Conservation (phyloP, 225 moss, liverwort and hornwort species). For the Straminergon stramineum region DNA sequence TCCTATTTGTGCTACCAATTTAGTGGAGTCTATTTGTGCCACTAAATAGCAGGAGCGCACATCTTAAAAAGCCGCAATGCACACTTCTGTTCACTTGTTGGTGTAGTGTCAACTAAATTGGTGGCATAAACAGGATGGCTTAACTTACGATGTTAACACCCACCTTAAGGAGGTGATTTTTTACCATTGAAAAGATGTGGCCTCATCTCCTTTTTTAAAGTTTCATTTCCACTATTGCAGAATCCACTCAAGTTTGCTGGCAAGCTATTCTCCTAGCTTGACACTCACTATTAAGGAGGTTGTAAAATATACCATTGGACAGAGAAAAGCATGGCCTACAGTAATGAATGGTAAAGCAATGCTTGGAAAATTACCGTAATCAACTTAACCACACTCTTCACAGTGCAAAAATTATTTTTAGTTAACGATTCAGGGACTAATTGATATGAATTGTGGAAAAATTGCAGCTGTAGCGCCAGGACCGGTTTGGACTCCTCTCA, state of each 20-base stretch:
- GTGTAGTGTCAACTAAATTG: neutral
- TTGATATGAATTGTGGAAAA: neutral
- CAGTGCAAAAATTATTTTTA: too few species aligned
- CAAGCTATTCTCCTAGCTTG: neutral
- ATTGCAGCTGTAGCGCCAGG: slow-evolving; percentile 76
- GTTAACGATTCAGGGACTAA: neutral
- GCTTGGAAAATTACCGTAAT: neutral
- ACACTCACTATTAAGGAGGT: too few species aligned
- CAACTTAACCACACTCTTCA: neutral
- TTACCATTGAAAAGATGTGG: neutral
- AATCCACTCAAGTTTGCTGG: neutral
- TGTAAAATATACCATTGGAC: too few species aligned
- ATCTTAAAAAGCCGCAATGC: neutral
- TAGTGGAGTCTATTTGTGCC: neutral
- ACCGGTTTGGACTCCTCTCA: slow-evolving; percentile 83
- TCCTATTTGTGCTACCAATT: neutral
- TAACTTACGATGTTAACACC: neutral
- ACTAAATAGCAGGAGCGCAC: too few species aligned
- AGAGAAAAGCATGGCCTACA: neutral
- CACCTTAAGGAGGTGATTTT: neutral
- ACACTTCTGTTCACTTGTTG: neutral
- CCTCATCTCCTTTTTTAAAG: neutral
- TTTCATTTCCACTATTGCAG: neutral
- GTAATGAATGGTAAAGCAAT: neutral
- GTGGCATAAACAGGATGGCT: neutral